Base-by-base conservation (phyloP, 1,284 basidiomycete species). In the Trichosporon coremiiforme region DNA sequence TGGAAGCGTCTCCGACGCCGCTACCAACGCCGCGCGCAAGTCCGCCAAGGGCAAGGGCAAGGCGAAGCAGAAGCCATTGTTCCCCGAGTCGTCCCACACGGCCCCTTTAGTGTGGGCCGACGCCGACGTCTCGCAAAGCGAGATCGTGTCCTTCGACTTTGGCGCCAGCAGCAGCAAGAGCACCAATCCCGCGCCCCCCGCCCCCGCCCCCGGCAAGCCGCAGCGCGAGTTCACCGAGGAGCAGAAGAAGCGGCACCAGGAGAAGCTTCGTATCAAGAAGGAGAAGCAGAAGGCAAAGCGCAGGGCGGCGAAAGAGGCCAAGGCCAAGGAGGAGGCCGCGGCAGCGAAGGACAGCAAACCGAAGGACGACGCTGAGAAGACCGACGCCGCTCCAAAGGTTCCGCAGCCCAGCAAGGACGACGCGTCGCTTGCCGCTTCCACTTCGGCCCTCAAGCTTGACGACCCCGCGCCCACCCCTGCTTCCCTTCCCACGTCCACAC, bases 241-340 rank as follows among this genome's bases (percentile, higher is more conserved):
- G 50, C 74, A 75, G 69, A 68, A 38, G 64, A 75, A 71, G 70
- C 66, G 67, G 22, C 65, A 70, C 55, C 75, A 77, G 66, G 79
- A 76, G 62, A 74, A 70, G 57, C 68, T 66, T 66, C 73, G 69
- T 17, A 75, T 69, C 63, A 74, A 72, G 67, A 77, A 74, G 69
- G 78, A 77, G 63, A 75, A 70, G 70, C 71, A 72, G 64, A 79
- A 78, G 75, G 77, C 75, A n/a, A 78, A 77, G 71, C 70, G 73
- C 64, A 74, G 72, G 62, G 77, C 75, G 65, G 50, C 70, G 55
- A 77, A 76, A 68, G 74, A 77, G 64, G 63, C 66, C 33, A 66
- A 74, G 64, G 64, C 57, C 22, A 71, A 66, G 66, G 66, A 53
- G 6, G 67, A 22, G 12, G 66, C n/a, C 20, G 53, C 64, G 17